Conservation (phyloP, 805 yeast species). For the Cyberlindnera petersonii region DNA sequence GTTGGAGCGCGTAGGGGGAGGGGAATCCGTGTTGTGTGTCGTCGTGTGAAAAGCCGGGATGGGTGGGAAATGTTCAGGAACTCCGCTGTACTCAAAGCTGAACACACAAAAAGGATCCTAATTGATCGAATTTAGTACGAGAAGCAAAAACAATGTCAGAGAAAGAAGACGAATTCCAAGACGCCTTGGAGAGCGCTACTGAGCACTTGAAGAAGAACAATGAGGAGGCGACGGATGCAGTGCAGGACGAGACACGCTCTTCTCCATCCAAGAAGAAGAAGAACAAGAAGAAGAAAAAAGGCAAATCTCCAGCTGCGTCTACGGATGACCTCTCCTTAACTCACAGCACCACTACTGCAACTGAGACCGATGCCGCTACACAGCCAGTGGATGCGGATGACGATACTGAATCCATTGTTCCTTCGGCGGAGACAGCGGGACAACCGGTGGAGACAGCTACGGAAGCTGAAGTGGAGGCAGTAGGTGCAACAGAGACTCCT, state of each 20-base stretch:
- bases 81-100: background rate
- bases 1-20: too few relatives aligned
- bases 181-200: constrained; percentile 12
- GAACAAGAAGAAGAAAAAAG: constrained; percentile 11
- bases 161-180: constrained; percentile 16
- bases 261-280: constrained; percentile 14
- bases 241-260: background rate
- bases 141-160: constrained; percentile 7
- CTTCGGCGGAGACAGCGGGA: too few relatives aligned
- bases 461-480: background rate
- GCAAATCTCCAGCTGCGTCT: constrained; percentile 1
- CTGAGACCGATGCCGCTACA: background rate
- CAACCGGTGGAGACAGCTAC: background rate
- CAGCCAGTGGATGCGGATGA: background rate
- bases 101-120: background rate
- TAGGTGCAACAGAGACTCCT: background rate
- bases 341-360: background rate
- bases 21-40: too few relatives aligned
- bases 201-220: background rate
- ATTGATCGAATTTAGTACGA: too few relatives aligned
- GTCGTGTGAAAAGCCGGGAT: too few relatives aligned
- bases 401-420: too few relatives aligned
- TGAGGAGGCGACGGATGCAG: background rate
- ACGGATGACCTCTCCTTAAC: constrained; percentile 3
- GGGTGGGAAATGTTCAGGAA: too few relatives aligned